Conservation (phyloP, 768 basidiomycete genomes). For the Symmetrospora coprosmae region DNA sequence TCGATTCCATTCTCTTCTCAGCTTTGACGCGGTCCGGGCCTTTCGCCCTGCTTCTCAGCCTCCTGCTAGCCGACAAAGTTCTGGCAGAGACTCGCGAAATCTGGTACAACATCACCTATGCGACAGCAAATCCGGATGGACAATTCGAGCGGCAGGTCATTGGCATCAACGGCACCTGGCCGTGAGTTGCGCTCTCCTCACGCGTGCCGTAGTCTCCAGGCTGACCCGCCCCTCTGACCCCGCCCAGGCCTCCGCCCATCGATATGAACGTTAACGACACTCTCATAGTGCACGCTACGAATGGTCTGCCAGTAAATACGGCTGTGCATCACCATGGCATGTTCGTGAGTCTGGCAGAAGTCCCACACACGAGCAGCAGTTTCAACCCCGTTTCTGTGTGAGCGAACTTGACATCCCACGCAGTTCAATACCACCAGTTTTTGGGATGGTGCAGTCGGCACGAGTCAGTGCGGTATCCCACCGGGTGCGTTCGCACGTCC, state of each 20-base stretch:
- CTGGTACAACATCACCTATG: constrained; percentile 78
- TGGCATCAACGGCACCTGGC: constrained; percentile 86
- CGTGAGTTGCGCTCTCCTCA: constrained; percentile 45
- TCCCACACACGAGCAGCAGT: background rate
- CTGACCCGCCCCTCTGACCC: background rate
- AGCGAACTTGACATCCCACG: too few species aligned
- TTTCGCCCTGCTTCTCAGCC: too few species aligned
- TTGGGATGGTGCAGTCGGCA: constrained; percentile 73
- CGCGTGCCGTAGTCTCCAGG: background rate
- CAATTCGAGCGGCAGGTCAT: constrained; percentile 60
- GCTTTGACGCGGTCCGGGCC: too few species aligned
- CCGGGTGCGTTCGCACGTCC: constrained; percentile 41
- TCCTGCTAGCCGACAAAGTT: background rate
- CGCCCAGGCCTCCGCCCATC: constrained; percentile 54
- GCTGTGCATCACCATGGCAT: constrained; percentile 81
- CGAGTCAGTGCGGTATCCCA: constrained; percentile 70
- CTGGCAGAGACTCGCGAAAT: background rate
- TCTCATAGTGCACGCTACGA: constrained; percentile 55
- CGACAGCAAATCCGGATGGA: constrained; percentile 70
- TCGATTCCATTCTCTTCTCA: too few species aligned
- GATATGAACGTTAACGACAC: constrained; percentile 57
- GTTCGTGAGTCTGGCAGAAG: constrained; percentile 40
- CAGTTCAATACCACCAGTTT: constrained; percentile 45
- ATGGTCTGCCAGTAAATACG: constrained; percentile 7
- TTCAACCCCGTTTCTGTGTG: too few species aligned